These are phyloP conservation scores for Monosporascus ibericus DNA, from an alignment of 2,329 filamentous ascomycete species.

Conservation along the genomic window DNA sequence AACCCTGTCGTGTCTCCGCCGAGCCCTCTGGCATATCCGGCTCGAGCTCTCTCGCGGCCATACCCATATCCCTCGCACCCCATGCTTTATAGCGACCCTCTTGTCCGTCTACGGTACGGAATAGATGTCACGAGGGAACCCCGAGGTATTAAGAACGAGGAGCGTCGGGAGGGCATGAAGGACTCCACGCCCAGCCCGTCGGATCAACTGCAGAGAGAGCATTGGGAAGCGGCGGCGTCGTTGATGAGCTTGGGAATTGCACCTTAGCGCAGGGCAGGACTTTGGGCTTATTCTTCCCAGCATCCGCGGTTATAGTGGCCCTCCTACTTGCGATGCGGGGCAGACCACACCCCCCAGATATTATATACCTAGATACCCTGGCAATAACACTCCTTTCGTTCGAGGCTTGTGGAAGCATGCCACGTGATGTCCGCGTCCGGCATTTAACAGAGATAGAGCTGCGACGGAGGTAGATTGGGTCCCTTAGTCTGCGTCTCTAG, in stretches of 20 bases:
- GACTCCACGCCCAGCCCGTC: slow-evolving; percentile 26
- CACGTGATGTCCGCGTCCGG: too few relatives aligned
- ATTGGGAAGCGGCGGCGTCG: slow-evolving; percentile 20
- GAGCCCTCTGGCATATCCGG: slow-evolving; percentile 20
- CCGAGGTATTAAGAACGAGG: slow-evolving; percentile 1
- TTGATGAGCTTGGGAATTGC: slow-evolving; percentile 1
- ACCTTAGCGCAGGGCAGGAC: neutral
- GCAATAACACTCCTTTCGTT: neutral
- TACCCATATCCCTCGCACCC: slow-evolving; percentile 18
- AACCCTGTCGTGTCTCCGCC: slow-evolving; percentile 18
- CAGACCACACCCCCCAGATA: neutral
- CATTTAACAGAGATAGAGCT: too few relatives aligned
- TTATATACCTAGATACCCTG: neutral
- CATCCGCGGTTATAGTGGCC: too few relatives aligned
- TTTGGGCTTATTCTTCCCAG: too few relatives aligned
- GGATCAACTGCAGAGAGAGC: slow-evolving; percentile 20
- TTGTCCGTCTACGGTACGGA: slow-evolving; percentile 18
- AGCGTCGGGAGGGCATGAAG: slow-evolving; percentile 5
- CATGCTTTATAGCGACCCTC: slow-evolving; percentile 21
- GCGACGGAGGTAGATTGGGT: too few relatives aligned
- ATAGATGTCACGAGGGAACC: slow-evolving; percentile 7
- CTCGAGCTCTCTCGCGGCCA: slow-evolving; percentile 8
- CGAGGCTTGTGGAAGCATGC: neutral
- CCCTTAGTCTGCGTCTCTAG: too few relatives aligned
- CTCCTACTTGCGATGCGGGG: too few relatives aligned